Percentiles rank a stretch among this genome's conserved stretches.
These are phyloP conservation scores for Talaromyces proteolyticus DNA, from an alignment of 495 filamentous ascomycete species.

Conservation along the genomic window DNA sequence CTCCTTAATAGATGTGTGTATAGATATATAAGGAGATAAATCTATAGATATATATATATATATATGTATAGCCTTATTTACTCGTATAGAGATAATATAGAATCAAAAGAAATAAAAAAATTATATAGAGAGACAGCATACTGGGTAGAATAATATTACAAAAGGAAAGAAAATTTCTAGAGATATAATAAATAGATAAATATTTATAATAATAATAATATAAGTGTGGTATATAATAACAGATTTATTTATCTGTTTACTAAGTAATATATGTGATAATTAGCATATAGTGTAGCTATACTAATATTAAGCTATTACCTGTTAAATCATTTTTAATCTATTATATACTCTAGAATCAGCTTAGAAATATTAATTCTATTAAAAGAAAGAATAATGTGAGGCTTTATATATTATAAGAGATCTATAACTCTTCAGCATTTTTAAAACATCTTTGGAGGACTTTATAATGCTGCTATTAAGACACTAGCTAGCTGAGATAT, in stretches of 20 bases:
- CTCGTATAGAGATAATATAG: neutral
- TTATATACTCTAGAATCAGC: neutral
- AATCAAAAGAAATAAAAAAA: neutral
- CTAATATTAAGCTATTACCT: neutral
- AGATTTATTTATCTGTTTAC: neutral
- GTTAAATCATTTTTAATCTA: neutral
- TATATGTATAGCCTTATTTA: neutral
- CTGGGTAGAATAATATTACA: neutral
- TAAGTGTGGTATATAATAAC: neutral
- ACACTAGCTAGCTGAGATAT: neutral
- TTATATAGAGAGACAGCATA: slow-evolving; percentile 5
- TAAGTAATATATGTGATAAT: too few species aligned
- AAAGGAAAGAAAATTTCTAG: neutral
- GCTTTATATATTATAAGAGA: neutral
- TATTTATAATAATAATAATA: neutral
- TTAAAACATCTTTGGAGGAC: neutral
- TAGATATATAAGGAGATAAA: slow-evolving; percentile 4
- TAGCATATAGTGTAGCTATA: neutral
- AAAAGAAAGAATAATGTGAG: neutral
- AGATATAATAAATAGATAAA: neutral
- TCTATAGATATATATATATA: slow-evolving; percentile 5
- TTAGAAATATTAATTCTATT: neutral
- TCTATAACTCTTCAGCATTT: neutral
- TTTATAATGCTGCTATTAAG: neutral
- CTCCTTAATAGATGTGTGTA: neutral